phyloP scores from a whole-genome alignment of 805 yeast species.

The Priceomyces melissophilus region DNA sequence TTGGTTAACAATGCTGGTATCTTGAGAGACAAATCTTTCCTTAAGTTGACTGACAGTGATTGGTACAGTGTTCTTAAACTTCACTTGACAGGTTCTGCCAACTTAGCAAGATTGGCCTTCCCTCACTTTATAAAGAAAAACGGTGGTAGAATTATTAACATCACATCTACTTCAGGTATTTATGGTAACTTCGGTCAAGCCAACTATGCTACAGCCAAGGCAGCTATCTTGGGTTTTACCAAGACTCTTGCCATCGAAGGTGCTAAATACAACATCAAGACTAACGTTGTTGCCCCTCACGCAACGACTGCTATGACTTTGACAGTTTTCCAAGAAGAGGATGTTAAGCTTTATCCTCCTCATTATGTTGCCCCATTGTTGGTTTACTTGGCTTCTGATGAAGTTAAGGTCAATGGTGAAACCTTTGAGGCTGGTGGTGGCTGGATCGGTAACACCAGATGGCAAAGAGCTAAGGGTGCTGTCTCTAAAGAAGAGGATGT shows the following conservation, averaged over 20 bases:
- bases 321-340: constrained; percentile 76
- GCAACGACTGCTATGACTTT: constrained; percentile 98
- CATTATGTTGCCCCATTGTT: constrained; percentile 88
- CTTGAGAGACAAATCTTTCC: constrained; percentile 82
- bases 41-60: constrained; percentile 76
- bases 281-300: constrained; percentile 89
- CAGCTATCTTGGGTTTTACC: constrained; percentile 81
- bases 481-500: constrained; percentile 53
- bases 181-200: constrained; percentile 98
- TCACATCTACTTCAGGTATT: constrained; percentile 93
- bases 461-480: constrained; percentile 90
- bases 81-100: constrained; percentile 78
- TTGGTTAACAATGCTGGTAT: constrained; percentile 94
- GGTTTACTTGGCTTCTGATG: constrained; percentile 73
- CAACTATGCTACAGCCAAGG: constrained; percentile 91
- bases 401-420: constrained; percentile 71
- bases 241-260: constrained; percentile 91
- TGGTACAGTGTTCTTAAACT: constrained; percentile 81
- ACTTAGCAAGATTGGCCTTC: constrained; percentile 88
- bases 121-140: constrained; percentile 78
- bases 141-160: constrained; percentile 79
- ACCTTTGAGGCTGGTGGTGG: constrained; percentile 94
- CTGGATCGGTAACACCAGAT: constrained; percentile 92
- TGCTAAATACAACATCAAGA: constrained; percentile 67
- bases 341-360: constrained; percentile 81